Evolutionary conservation across 768 basidiomycete species (phyloP).

Genomic region (Lactarius sanguifluus): DNA sequence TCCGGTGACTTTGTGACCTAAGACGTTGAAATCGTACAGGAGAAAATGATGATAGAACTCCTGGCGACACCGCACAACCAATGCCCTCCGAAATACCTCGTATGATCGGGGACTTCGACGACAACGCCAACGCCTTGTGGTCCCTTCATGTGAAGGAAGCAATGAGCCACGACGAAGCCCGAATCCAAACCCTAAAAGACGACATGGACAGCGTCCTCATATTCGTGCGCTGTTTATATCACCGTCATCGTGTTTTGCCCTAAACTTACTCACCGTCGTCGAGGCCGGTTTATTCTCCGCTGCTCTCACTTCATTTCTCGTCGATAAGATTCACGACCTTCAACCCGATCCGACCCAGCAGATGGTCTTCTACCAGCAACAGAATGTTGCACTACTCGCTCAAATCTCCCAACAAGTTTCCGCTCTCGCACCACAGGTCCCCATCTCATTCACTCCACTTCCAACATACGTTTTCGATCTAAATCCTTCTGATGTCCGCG

Average conservation of each 20-base stretch:
- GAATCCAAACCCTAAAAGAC: background rate
- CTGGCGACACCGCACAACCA: background rate
- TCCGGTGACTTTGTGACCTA: background rate
- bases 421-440: background rate
- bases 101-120: background rate
- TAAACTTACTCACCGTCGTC: too few relatives aligned
- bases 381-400: constrained; percentile 10
- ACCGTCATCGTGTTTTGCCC: background rate
- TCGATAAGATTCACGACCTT: constrained; percentile 12
- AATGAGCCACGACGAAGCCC: background rate
- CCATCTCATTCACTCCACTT: background rate
- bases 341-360: constrained; percentile 10
- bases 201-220: constrained; percentile 5
- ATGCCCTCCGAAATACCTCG: background rate
- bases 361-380: constrained; percentile 1
- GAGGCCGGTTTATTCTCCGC: constrained; percentile 21
- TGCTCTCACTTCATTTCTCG: constrained; percentile 11
- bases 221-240: background rate
- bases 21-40: background rate
- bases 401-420: constrained; percentile 11
- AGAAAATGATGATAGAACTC: background rate
- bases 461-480: constrained; percentile 14
- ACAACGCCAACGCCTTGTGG: constrained; percentile 2
- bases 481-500: constrained; percentile 38
- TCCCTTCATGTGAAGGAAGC: background rate